phyloP scores from a whole-genome alignment of 2,329 filamentous ascomycete genomes.

The Byssochlamys sp. region DNA sequence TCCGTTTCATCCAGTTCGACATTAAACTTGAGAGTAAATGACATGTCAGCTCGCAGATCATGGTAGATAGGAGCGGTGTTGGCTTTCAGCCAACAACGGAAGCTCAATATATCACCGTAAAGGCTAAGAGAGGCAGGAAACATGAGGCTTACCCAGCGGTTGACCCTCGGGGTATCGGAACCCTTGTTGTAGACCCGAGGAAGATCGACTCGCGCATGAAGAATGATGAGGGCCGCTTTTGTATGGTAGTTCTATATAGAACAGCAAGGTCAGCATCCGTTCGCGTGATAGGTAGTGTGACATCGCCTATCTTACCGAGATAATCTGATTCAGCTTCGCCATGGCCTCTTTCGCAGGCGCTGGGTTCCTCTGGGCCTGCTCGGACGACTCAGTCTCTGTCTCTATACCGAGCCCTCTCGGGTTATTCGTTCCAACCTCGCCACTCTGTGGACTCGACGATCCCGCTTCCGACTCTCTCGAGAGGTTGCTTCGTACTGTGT shows the following conservation, averaged over 20 bases:
- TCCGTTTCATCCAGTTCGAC: constrained; percentile 89
- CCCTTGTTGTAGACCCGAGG: constrained; percentile 48
- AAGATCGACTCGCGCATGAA: constrained; percentile 69
- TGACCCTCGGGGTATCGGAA: constrained; percentile 55
- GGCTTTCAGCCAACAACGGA: neutral
- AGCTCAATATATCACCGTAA: neutral
- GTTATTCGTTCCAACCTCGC: constrained; percentile 41
- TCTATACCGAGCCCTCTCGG: constrained; percentile 44
- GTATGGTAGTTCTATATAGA: constrained; percentile 69
- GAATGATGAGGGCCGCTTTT: constrained; percentile 74
- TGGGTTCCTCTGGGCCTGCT: constrained; percentile 33
- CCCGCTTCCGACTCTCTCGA: constrained; percentile 51
- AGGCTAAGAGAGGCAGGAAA: neutral
- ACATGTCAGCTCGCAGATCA: constrained; percentile 1
- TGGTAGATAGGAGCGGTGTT: too few relatives aligned
- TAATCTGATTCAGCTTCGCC: constrained; percentile 82
- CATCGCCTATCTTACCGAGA: constrained; percentile 55
- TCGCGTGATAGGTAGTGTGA: neutral
- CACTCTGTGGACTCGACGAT: constrained; percentile 44
- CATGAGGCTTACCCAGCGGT: constrained; percentile 66
- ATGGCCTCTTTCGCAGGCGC: constrained; percentile 56
- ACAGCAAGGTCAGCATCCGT: neutral
- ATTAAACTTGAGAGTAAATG: constrained; percentile 62
- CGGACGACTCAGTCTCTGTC: constrained; percentile 36
- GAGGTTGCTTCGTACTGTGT: constrained; percentile 63